Evolutionary conservation across 2,329 filamentous ascomycete species (phyloP), one percentile per base, ranked within the genome.

Genomic region (Beauveria rudraprayagi): DNA sequence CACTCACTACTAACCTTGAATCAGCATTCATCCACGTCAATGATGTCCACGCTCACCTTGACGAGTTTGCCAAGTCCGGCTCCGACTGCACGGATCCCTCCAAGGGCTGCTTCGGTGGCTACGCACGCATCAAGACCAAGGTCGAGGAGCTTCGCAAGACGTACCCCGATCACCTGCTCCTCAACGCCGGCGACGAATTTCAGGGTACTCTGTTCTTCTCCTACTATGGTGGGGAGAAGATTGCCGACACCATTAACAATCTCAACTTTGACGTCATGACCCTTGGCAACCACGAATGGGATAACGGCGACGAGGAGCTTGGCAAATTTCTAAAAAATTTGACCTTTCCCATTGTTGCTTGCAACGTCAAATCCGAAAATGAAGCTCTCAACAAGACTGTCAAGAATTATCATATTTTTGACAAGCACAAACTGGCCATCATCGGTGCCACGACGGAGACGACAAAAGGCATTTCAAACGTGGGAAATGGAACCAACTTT

Each of bases 141-240:
- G 73, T 88, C 43, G 78, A 86, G 58, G 76, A 80, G 66, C 78
- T 83, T 28, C 79, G 84, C 34, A 78, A 81, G 5, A 76, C 77
- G 34, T 77, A 85, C 67, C 78, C 82, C n/a, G 82, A 87, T 68
- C 83, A 82, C 60, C 75, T 88, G 17, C 82, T 83, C 73, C 74
- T 88, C 51, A 86, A 88, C 61, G 83, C 81, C 2, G 86, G 86
- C n/a, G 86, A 88, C 66, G 86, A 88, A 69, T 88, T 88, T 69
- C 83, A 88, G 66, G 85, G 86, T 59, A 88, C 86, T 0, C 76
- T 88, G 8, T 88, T 87, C 75, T 88, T 86, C 73, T 80, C 80
- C 4, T 87, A 81, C 70, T 88, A 88, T 67, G 81, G 81, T 17
- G 83, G 84, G 26, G 83, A 87, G 74, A 88, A 88, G 77, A 88